A percentile compares a stretch with the other conserved stretches of the same genome.
Evolutionary conservation across 495 filamentous ascomycete species (phyloP).

Genomic region (Barbatosphaeria neglecta): DNA sequence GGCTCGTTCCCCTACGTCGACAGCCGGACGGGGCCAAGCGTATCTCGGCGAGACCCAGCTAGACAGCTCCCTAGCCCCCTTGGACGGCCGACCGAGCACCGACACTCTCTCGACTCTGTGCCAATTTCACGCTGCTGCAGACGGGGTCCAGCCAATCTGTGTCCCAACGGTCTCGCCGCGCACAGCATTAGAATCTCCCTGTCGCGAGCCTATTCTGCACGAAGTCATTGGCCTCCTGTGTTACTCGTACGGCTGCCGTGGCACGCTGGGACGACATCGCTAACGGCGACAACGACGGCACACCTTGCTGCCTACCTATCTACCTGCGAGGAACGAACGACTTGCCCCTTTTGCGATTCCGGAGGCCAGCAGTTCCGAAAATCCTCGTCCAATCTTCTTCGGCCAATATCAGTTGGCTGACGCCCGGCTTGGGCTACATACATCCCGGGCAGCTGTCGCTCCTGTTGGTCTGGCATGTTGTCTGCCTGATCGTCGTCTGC

Average conservation of each 20-base stretch:
- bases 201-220: slow-evolving; percentile 16
- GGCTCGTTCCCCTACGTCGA: neutral
- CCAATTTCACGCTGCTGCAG: slow-evolving; percentile 3
- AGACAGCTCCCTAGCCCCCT: neutral
- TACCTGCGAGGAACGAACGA: neutral
- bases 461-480: neutral
- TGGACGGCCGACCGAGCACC: too few species aligned
- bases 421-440: neutral
- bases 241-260: slow-evolving; percentile 4
- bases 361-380: too few species aligned
- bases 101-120: neutral
- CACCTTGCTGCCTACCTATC: too few species aligned
- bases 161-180: slow-evolving; percentile 9
- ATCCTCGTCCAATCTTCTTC: too few species aligned
- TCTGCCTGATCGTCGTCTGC: slow-evolving; percentile 12
- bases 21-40: neutral
- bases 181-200: slow-evolving; percentile 11
- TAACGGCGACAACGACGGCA: neutral
- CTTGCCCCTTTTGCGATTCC: too few species aligned
- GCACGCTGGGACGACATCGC: slow-evolving; percentile 3
- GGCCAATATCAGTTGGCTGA: neutral
- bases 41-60: neutral
- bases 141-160: slow-evolving; percentile 1
- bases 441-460: neutral
- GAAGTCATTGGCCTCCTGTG: slow-evolving; percentile 13